phyloP scores from a whole-genome alignment of 352 stramenopile species.

The Pythium utonaiense region DNA sequence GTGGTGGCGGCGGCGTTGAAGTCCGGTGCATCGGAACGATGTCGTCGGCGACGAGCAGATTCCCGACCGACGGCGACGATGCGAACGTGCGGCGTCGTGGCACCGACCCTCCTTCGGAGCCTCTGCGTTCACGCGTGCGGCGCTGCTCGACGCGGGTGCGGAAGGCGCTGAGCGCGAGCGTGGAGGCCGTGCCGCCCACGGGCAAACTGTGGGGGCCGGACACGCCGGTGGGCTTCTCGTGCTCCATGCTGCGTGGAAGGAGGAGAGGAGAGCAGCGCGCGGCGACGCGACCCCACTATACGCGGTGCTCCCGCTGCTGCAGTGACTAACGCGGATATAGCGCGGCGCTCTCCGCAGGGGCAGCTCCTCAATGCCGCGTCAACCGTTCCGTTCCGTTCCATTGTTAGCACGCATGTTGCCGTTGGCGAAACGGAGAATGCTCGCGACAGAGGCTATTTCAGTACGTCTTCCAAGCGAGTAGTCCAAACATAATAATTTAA shows the following conservation, averaged over 20 bases:
- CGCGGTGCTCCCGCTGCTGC: no score
- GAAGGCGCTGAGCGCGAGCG: conserved; percentile 37
- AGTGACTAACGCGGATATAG: background rate
- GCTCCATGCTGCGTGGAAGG: background rate
- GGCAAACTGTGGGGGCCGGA: conserved; percentile 9
- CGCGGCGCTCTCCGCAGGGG: background rate
- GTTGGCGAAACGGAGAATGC: background rate
- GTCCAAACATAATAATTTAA: background rate
- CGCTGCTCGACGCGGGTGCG: conserved; percentile 30
- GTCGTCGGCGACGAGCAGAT: background rate
- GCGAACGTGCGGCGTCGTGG: background rate
- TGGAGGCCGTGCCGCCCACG: conserved; percentile 26
- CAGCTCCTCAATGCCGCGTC: background rate
- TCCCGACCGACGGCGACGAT: conserved; percentile 8
- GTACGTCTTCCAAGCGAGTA: background rate
- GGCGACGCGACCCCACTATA: background rate
- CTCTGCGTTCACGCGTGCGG: conserved; percentile 24
- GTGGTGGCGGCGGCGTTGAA: background rate
- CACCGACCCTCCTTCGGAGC: conserved; percentile 8
- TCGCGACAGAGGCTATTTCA: background rate
- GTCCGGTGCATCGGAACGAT: background rate
- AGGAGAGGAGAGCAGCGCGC: background rate
- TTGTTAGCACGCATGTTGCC: background rate
- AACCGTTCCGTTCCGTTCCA: conserved; percentile 5
- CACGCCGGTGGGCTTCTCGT: conserved; percentile 17